Base-by-base conservation (phyloP, 345 rosid genomes). In the Leavenworthia alabamica region DNA sequence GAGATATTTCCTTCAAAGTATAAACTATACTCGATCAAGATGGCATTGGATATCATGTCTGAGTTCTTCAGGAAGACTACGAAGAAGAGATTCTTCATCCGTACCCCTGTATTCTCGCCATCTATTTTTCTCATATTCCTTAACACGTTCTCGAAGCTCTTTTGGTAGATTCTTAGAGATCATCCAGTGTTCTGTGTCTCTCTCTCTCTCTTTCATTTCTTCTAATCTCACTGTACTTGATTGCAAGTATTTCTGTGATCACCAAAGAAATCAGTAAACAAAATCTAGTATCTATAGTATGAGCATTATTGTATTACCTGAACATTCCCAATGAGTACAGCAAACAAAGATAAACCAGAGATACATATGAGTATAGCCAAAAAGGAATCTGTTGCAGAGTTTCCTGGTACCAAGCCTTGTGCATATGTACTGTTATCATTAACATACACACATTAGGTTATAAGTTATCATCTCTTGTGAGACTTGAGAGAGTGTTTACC, bases 301-400 rank as follows among this genome's bases (percentile, higher is more conserved):
- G n/a, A n/a, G 12, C 10, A 32, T 32, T 4, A 29, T 2, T 9
- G 10, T 9, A 45, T 74, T 80, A 62, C 87, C 71, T 66, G 71
- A 36, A 56, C 37, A 32, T 66, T 66, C 13, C 70, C 84, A 28
- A 82, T 82, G 42, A 82, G 81, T 4, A 72, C 43, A 17, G 87
- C 72, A 55, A 82, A 80, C 58, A 80, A 74, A 16, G 78, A 61
- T 51, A 82, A 64, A 51, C 87, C 84, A 26, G 58, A 20, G 29
- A 67, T 54, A 19, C 81, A 60, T 8, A 80, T 74, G 71, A 42
- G 32, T 27, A 78, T n/a, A 0, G 87, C 82, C 68, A 82, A 78
- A 14, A 62, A 0, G 7, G 64, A 53, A 60, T 82, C 84, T 29
- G 51, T 49, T 28, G 49, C 68, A 24, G 23, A 68, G 9, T 73